Evolutionary conservation across 2,329 filamentous ascomycete species (phyloP).

Genomic region (Pestalotiopsis sp.): DNA sequence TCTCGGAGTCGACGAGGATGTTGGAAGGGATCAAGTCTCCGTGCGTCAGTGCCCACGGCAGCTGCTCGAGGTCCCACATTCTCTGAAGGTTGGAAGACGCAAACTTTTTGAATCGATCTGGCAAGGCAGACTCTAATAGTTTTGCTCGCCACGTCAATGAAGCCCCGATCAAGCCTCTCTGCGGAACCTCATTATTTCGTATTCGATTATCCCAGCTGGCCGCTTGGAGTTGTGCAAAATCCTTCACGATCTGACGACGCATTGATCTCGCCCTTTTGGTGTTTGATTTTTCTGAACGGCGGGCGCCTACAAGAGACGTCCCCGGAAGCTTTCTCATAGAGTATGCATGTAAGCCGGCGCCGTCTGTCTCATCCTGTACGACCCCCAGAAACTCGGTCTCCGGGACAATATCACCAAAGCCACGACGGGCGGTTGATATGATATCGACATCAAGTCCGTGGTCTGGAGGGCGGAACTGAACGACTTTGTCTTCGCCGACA

Average conservation of each 20-base stretch:
- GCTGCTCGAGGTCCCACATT: conserved; percentile 36
- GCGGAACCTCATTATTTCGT: conserved; percentile 14
- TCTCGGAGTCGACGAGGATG: conserved; percentile 49
- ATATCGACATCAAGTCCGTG: conserved; percentile 43
- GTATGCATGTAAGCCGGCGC: conserved; percentile 38
- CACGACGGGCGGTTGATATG: conserved; percentile 35
- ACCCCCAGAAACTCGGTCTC: conserved; percentile 38
- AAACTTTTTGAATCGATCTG: conserved; percentile 31
- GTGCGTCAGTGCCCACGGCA: conserved; percentile 61
- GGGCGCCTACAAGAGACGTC: conserved; percentile 37
- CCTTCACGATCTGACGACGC: conserved; percentile 36
- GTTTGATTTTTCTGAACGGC: background rate
- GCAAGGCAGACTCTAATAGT: conserved; percentile 36
- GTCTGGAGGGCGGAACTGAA: conserved; percentile 50
- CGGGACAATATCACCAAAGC: conserved; percentile 45
- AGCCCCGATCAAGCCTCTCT: conserved; percentile 38
- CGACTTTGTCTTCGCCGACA: conserved; percentile 36
- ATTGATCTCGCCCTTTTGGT: conserved; percentile 12
- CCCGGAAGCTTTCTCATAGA: conserved; percentile 43
- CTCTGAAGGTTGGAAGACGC: conserved; percentile 26
- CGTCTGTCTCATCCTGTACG: conserved; percentile 21
- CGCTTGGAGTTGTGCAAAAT: conserved; percentile 44
- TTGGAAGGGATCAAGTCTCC: conserved; percentile 62
- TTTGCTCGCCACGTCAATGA: conserved; percentile 42
- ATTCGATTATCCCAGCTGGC: conserved; percentile 34